Evolutionary conservation across 176 grass and related monocot genomes (phyloP).

Genomic region (Urochloa ruziziensis): DNA sequence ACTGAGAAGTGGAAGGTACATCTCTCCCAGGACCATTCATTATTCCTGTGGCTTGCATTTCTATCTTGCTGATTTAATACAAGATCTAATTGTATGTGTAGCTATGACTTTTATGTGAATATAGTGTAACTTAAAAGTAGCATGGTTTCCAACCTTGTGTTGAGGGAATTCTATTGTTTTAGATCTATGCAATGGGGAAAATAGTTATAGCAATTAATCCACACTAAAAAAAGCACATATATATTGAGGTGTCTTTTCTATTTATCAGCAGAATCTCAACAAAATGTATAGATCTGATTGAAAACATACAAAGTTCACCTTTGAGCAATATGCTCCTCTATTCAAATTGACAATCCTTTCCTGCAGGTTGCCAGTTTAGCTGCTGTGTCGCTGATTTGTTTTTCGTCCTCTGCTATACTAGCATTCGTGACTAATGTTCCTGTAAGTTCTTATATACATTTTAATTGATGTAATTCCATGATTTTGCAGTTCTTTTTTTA

Average conservation of each 20-base stretch:
- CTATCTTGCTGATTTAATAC: not conserved
- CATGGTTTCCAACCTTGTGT: no score
- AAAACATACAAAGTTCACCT: not conserved
- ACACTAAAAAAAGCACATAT: not conserved
- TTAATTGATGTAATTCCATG: conserved; percentile 21
- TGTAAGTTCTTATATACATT: conserved; percentile 64
- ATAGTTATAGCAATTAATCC: not conserved
- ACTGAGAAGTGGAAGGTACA: conserved; percentile 97
- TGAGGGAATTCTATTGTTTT: not conserved
- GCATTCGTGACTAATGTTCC: conserved; percentile 90
- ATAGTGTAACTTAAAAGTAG: not conserved
- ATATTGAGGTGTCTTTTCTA: not conserved
- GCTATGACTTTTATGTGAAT: not conserved
- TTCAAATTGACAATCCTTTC: conserved; percentile 28
- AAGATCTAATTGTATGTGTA: not conserved
- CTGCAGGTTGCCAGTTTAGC: conserved; percentile 96
- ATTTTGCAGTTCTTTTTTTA: not conserved
- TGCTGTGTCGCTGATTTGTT: conserved; percentile 74
- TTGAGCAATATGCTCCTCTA: not conserved
- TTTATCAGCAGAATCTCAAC: not conserved
- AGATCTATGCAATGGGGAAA: not conserved
- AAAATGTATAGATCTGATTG: not conserved
- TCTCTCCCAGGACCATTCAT: conserved; percentile 25
- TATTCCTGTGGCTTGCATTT: conserved; percentile 6
- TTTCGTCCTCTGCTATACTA: conserved; percentile 81